phyloP scores from a whole-genome alignment of 345 rosid genomes.

The Eucalyptus melliodora region DNA sequence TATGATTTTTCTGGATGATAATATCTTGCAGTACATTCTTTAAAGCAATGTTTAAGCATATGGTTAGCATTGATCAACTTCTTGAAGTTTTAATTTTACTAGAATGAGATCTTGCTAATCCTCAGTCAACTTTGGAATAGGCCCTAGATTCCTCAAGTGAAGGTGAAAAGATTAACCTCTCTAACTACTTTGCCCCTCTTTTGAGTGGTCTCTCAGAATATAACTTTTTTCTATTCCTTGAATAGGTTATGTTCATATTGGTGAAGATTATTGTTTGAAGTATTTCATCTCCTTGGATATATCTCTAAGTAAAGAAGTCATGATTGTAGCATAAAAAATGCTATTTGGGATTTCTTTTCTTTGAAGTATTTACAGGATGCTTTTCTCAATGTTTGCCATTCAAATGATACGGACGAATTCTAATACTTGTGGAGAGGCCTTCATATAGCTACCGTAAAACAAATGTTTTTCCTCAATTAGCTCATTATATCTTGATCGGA shows the following conservation, averaged over 20 bases:
- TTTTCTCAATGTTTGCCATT: neutral
- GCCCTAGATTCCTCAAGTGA: slow-evolving; percentile 34
- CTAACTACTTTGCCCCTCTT: slow-evolving; percentile 46
- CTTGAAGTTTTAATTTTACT: neutral
- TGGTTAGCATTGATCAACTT: neutral
- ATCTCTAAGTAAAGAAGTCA: neutral
- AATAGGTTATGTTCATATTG: neutral
- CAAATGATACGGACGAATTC: neutral
- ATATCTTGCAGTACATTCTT: neutral
- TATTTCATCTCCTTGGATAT: neutral
- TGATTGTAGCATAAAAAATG: neutral
- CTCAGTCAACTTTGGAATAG: slow-evolving; percentile 10
- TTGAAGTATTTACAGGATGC: neutral
- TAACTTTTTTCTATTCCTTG: slow-evolving; percentile 2
- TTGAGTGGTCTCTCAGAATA: slow-evolving; percentile 69
- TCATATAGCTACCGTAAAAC: neutral
- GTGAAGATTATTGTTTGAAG: neutral
- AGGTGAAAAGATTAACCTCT: slow-evolving; percentile 15
- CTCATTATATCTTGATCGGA: neutral
- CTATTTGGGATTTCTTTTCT: neutral
- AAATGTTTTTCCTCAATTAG: neutral
- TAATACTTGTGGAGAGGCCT: neutral
- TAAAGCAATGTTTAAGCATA: neutral
- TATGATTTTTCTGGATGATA: neutral
- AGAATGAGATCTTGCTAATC: neutral